Percentiles rank a stretch among this genome's conserved stretches.
Evolutionary conservation across 73 alveolate species (phyloP).

Genomic region (Breviolum minutum): DNA sequence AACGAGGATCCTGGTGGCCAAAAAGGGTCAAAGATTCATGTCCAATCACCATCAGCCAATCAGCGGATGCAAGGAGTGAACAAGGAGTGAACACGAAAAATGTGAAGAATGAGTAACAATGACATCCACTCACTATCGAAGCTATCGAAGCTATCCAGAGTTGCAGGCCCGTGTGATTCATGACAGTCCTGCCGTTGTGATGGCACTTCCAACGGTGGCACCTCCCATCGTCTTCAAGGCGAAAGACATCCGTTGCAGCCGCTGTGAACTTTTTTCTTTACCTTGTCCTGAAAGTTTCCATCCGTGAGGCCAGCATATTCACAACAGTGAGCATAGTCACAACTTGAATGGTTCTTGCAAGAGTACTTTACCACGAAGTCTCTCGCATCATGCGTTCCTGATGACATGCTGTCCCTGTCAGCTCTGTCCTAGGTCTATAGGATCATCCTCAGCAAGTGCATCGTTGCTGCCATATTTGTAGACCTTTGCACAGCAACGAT

Average conservation of each 20-base stretch:
- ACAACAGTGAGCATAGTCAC: too few relatives aligned
- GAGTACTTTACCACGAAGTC: not conserved
- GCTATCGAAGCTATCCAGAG: not conserved
- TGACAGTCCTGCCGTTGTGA: constrained; percentile 62
- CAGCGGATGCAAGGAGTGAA: not conserved
- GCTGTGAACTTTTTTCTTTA: constrained; percentile 35
- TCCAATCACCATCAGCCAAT: not conserved
- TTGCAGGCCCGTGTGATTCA: not conserved
- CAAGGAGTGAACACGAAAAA: too few relatives aligned
- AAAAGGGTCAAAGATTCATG: not conserved
- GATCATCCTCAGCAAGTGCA: constrained; percentile 52
- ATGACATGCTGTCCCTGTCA: not conserved
- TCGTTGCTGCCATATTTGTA: constrained; percentile 58
- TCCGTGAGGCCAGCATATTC: not conserved
- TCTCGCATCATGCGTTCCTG: not conserved
- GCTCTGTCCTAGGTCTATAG: not conserved
- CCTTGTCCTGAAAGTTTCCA: not conserved
- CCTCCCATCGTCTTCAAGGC: constrained; percentile 92
- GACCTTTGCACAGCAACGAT: constrained; percentile 2
- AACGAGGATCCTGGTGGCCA: constrained; percentile 59
- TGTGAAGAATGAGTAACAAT: too few relatives aligned
- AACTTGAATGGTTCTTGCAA: not conserved
- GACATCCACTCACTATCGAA: not conserved
- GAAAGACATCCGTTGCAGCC: constrained; percentile 60
- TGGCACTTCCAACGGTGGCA: constrained; percentile 82